Evolutionary conservation across 2,329 filamentous ascomycete genomes (phyloP).

Genomic region (Colletotrichum eremochloae): DNA sequence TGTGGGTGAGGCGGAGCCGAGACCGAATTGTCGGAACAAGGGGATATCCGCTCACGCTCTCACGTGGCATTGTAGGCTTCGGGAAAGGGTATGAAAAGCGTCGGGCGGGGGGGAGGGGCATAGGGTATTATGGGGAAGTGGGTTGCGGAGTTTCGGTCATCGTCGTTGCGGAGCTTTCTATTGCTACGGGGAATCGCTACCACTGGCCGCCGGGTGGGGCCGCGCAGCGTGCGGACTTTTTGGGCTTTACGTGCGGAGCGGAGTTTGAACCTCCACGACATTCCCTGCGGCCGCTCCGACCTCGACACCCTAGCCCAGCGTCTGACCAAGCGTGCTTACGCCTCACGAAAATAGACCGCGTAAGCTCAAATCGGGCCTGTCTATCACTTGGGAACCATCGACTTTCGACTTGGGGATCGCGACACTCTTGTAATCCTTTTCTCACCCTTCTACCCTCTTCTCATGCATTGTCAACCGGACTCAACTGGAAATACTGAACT

Average conservation of each 20-base stretch:
- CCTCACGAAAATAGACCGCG: background rate
- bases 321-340: background rate
- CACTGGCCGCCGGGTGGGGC: constrained; percentile 24
- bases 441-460: background rate
- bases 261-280: constrained; percentile 32
- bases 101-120: background rate
- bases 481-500: background rate
- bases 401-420: background rate
- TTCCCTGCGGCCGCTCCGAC: constrained; percentile 15
- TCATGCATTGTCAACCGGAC: background rate
- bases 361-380: background rate
- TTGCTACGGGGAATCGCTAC: background rate
- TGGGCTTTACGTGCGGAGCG: constrained; percentile 19
- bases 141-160: constrained; percentile 11
- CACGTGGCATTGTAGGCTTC: background rate
- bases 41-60: background rate
- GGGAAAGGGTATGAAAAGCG: background rate
- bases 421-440: background rate
- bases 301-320: background rate
- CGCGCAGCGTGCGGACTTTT: constrained; percentile 37
- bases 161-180: constrained; percentile 20
- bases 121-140: background rate
- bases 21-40: constrained; percentile 12
- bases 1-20: constrained; percentile 1
- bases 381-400: background rate